Evolutionary conservation across 257 asterid species (phyloP).

Genomic region (Rhazya stricta): DNA sequence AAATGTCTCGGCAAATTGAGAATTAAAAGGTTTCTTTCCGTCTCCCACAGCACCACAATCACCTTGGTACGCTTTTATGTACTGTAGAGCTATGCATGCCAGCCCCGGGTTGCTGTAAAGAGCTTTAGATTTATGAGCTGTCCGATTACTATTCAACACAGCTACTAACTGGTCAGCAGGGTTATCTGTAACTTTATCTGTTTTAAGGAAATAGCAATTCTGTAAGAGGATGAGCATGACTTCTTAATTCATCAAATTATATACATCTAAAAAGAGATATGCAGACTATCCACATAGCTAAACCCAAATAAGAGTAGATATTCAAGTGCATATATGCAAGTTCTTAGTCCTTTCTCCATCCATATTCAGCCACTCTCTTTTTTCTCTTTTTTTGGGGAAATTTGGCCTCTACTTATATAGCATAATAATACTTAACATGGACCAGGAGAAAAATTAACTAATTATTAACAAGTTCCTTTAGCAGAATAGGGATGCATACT

Average conservation of each 20-base stretch:
- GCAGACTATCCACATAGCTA: background rate
- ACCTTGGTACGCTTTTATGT: constrained; percentile 79
- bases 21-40: constrained; percentile 64
- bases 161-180: constrained; percentile 78
- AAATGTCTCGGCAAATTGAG: constrained; percentile 57
- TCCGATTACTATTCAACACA: constrained; percentile 54
- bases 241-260: constrained; percentile 4
- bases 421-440: background rate
- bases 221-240: background rate
- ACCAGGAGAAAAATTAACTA: background rate
- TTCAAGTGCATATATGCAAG: background rate
- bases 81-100: constrained; percentile 87
- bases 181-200: constrained; percentile 76
- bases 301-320: background rate
- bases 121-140: constrained; percentile 55
- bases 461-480: background rate
- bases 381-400: too few species aligned
- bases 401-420: too few species aligned
- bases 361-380: background rate
- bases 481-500: background rate
- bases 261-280: background rate
- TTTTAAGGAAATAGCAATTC: constrained; percentile 13
- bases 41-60: constrained; percentile 76
- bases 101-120: constrained; percentile 79
- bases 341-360: background rate